Conservation (phyloP, 2,329 filamentous ascomycete species). For the Beauveria sp. region DNA sequence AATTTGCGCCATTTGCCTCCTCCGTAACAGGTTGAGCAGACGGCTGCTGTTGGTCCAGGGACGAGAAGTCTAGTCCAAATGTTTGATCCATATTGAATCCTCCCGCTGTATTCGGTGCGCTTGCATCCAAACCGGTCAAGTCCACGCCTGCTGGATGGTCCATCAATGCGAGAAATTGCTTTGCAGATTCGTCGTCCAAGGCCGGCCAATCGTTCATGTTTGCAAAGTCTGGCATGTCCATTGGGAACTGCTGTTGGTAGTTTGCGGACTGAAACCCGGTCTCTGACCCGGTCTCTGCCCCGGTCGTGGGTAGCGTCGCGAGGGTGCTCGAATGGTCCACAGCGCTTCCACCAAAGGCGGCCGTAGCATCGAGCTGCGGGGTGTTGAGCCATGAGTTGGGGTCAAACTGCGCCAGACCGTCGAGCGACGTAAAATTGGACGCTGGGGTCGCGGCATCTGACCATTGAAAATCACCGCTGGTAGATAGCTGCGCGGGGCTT, state of each 20-base stretch:
- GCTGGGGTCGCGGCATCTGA: not conserved
- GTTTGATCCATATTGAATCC: not conserved
- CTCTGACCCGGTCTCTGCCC: not conserved
- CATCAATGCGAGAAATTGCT: constrained; percentile 6
- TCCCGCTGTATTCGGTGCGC: not conserved
- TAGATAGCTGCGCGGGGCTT: not conserved
- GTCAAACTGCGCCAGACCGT: not conserved
- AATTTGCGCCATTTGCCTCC: not conserved
- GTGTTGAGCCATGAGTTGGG: not conserved
- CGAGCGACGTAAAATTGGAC: not conserved
- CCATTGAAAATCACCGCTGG: not conserved
- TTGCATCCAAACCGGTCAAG: not conserved
- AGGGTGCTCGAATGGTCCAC: not conserved
- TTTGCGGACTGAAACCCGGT: not conserved
- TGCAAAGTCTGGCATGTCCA: not conserved
- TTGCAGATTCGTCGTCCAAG: not conserved
- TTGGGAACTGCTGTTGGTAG: not conserved
- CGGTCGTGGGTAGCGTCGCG: not conserved
- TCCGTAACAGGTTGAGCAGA: not conserved
- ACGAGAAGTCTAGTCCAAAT: not conserved
- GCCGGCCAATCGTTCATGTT: constrained; percentile 1
- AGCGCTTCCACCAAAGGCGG: not conserved
- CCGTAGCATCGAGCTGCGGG: not conserved
- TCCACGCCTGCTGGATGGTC: not conserved
- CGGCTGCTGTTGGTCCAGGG: not conserved